Percentiles rank a stretch among this genome's conserved stretches.
These are phyloP conservation scores for Xerophyta viscosa DNA, from an alignment of 106 monocot genomes.

Conservation along the genomic window DNA sequence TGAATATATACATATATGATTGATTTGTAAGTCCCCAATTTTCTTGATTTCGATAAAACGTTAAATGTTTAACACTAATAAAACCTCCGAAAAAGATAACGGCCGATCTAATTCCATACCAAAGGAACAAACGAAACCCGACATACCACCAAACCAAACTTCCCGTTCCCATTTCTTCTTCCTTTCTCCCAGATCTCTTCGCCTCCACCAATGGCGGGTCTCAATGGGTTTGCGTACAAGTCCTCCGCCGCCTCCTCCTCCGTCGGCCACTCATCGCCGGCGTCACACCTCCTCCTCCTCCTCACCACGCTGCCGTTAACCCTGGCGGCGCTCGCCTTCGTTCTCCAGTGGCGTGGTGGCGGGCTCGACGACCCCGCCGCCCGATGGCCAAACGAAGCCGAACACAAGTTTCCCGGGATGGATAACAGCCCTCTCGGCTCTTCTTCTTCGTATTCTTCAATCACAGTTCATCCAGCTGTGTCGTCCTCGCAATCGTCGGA, in stretches of 20 bases:
- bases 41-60: no score
- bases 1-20: no score
- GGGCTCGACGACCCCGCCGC: conserved; percentile 65
- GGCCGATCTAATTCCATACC: no score
- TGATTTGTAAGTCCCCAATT: no score
- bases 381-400: conserved; percentile 41
- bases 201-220: conserved; percentile 24
- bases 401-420: conserved; percentile 83
- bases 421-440: conserved; percentile 45
- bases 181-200: background rate
- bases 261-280: conserved; percentile 15
- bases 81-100: no score
- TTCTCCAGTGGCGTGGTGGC: conserved; percentile 95
- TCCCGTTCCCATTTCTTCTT: background rate
- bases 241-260: conserved; percentile 10
- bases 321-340: conserved; percentile 72
- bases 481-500: conserved; percentile 25
- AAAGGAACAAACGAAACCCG: no score
- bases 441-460: conserved; percentile 4
- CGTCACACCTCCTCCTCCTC: conserved; percentile 56
- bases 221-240: conserved; percentile 13
- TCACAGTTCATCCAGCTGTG: background rate
- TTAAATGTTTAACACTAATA: no score
- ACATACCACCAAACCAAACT: background rate
- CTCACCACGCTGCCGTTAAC: conserved; percentile 66